Evolutionary conservation across 2,329 filamentous ascomycete genomes (phyloP).

Genomic region (Aspergillus floridensis): DNA sequence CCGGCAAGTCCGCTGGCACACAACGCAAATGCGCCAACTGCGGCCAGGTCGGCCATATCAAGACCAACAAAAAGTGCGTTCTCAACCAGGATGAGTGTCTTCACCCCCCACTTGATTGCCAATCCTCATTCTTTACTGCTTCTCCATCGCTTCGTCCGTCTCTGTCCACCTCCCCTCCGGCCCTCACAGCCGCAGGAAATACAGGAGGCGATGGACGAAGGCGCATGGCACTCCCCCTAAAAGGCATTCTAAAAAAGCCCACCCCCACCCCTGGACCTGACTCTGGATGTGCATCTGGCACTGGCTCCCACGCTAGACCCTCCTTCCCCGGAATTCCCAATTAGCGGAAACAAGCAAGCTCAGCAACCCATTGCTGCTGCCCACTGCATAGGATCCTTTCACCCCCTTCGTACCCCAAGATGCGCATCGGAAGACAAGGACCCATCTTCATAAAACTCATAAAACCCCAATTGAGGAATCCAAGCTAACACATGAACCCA

Average conservation of each 20-base stretch:
- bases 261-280: background rate
- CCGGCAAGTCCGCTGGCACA: slow-evolving; percentile 65
- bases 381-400: background rate
- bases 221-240: background rate
- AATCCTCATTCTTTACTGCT: slow-evolving; percentile 22
- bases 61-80: slow-evolving; percentile 92
- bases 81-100: background rate
- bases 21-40: slow-evolving; percentile 94
- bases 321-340: background rate
- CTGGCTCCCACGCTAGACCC: background rate
- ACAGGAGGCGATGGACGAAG: background rate
- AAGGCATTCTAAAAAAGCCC: background rate
- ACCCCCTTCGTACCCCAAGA: background rate
- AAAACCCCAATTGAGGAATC: background rate
- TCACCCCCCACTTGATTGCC: slow-evolving; percentile 6
- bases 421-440: background rate
- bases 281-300: background rate
- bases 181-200: background rate
- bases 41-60: slow-evolving; percentile 94
- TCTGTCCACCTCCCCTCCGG: slow-evolving; percentile 12
- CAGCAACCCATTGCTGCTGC: background rate
- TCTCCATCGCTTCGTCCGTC: slow-evolving; percentile 16
- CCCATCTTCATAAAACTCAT: background rate
- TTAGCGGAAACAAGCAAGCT: background rate
- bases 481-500: slow-evolving; percentile 7